A percentile compares a stretch with the other conserved stretches of the same genome.
phyloP scores from a whole-genome alignment of 2,329 filamentous ascomycete species.

The Didymella pomorum region DNA sequence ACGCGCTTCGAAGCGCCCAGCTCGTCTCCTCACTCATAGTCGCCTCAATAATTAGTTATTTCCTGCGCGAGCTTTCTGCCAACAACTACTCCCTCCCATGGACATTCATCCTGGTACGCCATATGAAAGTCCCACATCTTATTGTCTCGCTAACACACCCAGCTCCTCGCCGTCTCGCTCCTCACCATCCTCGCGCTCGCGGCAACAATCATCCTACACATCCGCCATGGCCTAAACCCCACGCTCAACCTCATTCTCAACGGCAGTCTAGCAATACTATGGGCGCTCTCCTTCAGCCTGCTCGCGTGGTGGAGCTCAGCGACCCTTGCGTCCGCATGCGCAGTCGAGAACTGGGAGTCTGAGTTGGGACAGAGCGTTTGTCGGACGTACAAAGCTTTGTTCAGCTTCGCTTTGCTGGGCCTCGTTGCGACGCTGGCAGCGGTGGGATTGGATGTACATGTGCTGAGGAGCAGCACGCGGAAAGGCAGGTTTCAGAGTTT shows the following conservation, averaged over 20 bases:
- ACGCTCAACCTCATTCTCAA: constrained; percentile 61
- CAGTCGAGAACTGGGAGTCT: constrained; percentile 60
- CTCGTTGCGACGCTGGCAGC: constrained; percentile 57
- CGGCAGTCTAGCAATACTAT: constrained; percentile 58
- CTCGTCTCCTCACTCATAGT: constrained; percentile 59
- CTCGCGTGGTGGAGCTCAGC: constrained; percentile 63
- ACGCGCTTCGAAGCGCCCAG: constrained; percentile 53
- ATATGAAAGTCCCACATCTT: background rate
- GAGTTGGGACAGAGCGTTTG: constrained; percentile 64
- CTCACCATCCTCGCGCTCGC: constrained; percentile 59
- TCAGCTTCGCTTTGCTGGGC: constrained; percentile 62
- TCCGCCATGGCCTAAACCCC: constrained; percentile 61
- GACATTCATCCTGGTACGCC: constrained; percentile 65
- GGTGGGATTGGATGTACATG: constrained; percentile 60
- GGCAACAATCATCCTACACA: constrained; percentile 61
- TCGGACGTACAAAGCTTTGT: constrained; percentile 67
- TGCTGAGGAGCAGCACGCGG: constrained; percentile 50
- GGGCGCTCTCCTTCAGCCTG: constrained; percentile 61
- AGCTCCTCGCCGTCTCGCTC: constrained; percentile 62
- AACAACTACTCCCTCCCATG: constrained; percentile 64
- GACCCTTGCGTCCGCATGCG: constrained; percentile 63
- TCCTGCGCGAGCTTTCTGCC: constrained; percentile 62
- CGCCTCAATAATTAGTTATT: constrained; percentile 62
- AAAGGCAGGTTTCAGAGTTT: constrained; percentile 61
- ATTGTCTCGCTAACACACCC: constrained; percentile 2